Conservation (phyloP, 192 early-diverging fungal species). For the Irineochytrium annulatum region DNA sequence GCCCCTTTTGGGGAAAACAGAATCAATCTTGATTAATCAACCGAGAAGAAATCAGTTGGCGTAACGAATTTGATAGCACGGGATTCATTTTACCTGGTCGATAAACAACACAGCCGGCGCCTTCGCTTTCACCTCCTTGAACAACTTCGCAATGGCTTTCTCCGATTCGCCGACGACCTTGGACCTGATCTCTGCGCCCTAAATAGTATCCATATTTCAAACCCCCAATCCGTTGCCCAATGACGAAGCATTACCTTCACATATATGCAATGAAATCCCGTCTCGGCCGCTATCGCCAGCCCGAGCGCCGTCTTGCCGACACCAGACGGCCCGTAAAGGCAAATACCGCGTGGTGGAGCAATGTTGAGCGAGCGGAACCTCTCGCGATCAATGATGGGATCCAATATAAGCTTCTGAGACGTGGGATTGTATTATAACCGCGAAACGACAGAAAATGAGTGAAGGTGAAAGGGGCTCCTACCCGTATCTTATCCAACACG, state of each 20-base stretch:
- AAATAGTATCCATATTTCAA: background rate
- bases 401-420: conserved; percentile 45
- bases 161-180: conserved; percentile 95
- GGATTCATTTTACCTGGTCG: conserved; percentile 63
- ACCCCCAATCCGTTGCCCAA: background rate
- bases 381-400: conserved; percentile 50
- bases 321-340: conserved; percentile 85
- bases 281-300: conserved; percentile 72
- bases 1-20: conserved; percentile 72
- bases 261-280: conserved; percentile 78
- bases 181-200: conserved; percentile 79
- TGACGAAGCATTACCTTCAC: conserved; percentile 56
- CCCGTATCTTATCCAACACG: conserved; percentile 59
- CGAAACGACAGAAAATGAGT: conserved; percentile 19
- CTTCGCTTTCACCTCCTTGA: conserved; percentile 74
- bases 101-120: conserved; percentile 89
- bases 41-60: conserved; percentile 6
- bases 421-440: conserved; percentile 33
- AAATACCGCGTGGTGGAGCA: conserved; percentile 72
- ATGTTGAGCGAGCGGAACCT: conserved; percentile 59
- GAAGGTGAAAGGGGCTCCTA: conserved; percentile 7
- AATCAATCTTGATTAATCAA: conserved; percentile 65
- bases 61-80: background rate
- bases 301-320: conserved; percentile 88
- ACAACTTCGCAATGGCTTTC: conserved; percentile 74